Percentiles rank a stretch among this genome's conserved stretches.
Evolutionary conservation across 768 basidiomycete genomes (phyloP).

Genomic region (Boletus huronensis): DNA sequence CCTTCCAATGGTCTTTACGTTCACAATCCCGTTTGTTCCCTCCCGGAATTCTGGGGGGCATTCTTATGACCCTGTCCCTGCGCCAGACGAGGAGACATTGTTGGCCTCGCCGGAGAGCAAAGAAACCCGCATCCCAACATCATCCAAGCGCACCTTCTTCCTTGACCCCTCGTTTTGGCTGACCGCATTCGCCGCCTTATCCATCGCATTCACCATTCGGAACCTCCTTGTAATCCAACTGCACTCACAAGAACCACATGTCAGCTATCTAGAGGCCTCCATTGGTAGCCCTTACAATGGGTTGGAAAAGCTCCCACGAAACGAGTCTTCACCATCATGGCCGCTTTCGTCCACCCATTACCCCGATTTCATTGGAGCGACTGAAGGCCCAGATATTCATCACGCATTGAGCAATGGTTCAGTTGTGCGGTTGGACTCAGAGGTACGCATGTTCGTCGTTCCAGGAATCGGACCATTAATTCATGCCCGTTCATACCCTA

Average conservation of each 20-base stretch:
- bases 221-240: slow-evolving; percentile 20
- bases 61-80: slow-evolving; percentile 14
- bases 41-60: neutral
- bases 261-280: slow-evolving; percentile 6
- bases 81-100: slow-evolving; percentile 17
- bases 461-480: neutral
- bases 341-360: slow-evolving; percentile 20
- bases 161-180: slow-evolving; percentile 19
- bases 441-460: slow-evolving; percentile 3
- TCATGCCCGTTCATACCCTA: neutral
- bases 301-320: slow-evolving; percentile 22
- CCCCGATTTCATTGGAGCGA: slow-evolving; percentile 22
- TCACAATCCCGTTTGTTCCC: neutral
- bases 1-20: slow-evolving; percentile 4
- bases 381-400: slow-evolving; percentile 6
- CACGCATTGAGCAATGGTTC: slow-evolving; percentile 17
- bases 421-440: slow-evolving; percentile 18
- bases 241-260: neutral
- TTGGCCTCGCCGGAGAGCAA: neutral
- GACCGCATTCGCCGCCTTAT: slow-evolving; percentile 14
- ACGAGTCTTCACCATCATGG: slow-evolving; percentile 28
- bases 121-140: neutral
- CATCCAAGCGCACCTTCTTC: neutral
- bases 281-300: slow-evolving; percentile 22
- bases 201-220: slow-evolving; percentile 18